Evolutionary conservation across 1,284 basidiomycete species (phyloP).

Genomic region (Moesziomyces parantarcticus): DNA sequence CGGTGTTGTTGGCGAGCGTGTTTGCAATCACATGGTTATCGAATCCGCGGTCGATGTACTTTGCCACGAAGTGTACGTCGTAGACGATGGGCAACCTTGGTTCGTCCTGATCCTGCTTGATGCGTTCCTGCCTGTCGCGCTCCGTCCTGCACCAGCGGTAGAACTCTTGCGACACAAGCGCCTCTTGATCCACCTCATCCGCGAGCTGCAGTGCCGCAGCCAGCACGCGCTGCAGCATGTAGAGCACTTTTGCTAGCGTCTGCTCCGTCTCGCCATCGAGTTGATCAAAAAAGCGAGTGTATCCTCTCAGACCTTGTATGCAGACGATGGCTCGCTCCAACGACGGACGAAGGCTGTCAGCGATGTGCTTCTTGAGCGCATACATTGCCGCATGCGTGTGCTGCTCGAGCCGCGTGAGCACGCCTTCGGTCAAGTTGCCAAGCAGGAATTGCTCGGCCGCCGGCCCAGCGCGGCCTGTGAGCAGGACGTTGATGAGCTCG

Average conservation of each 20-base stretch:
- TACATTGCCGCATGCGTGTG: conserved; percentile 26
- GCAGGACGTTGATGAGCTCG: conserved; percentile 53
- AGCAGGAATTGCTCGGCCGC: conserved; percentile 57
- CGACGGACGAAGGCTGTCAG: conserved; percentile 22
- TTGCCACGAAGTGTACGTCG: conserved; percentile 38
- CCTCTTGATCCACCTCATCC: conserved; percentile 31
- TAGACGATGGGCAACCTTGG: conserved; percentile 41
- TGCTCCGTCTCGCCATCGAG: not conserved
- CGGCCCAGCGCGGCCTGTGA: conserved; percentile 43
- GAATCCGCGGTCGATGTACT: conserved; percentile 43
- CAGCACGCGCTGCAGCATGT: conserved; percentile 14
- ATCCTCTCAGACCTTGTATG: conserved; percentile 13
- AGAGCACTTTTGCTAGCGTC: conserved; percentile 3
- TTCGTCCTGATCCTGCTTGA: conserved; percentile 51
- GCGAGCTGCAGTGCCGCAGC: conserved; percentile 24
- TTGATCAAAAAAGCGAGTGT: conserved; percentile 15
- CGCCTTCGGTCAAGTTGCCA: conserved; percentile 55
- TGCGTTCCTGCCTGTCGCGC: conserved; percentile 47
- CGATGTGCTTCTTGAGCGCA: conserved; percentile 24
- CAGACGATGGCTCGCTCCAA: conserved; percentile 33
- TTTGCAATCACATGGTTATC: conserved; percentile 15
- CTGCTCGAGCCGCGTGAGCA: conserved; percentile 37
- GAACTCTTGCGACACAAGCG: conserved; percentile 41
- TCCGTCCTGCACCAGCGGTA: conserved; percentile 44
- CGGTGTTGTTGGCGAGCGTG: conserved; percentile 3